Evolutionary conservation across 768 basidiomycete species (phyloP), one percentile per base, ranked within the genome.

Genomic region (Ramaria rubella): DNA sequence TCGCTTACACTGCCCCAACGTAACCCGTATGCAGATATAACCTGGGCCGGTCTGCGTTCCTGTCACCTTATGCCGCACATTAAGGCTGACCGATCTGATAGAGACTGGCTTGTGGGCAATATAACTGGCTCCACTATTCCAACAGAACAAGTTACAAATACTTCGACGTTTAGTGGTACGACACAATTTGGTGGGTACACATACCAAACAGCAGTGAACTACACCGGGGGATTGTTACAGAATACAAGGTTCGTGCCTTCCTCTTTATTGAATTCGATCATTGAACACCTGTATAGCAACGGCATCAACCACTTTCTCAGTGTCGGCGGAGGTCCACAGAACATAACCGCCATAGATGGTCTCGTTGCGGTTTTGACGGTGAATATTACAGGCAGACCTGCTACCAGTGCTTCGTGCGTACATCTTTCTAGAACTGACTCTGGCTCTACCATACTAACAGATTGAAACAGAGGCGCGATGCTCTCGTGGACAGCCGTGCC

Each of bases 21-120:
- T 23, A 21, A 27, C 11, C 24, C 4, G 42, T n/a, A 52, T 17
- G n/a, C 19, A 80, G 82, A 6, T 85, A 94, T 69, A 85, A 94
- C 65, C 73, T 86, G 29, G 92, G 85, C 12, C 85, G 83, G 82
- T 81, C 58, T 58, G 73, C 63, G 46, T n/a, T 17, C 31, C 42
- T 27, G 26, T 31, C 33, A 2, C 24, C 19, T 29, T 29, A 4
- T 55, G 27, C 17, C 5, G 4, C 15, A 2, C 2, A 21, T 21
- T 30, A 30, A 36, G n/a, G 26, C 49, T 55, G 14, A 65, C 36
- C 31, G 44, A 26, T 46, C 38, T 50, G 24, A 15, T 55, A 84
- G 93, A 24, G 92, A 96, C 66, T 87, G 81, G 76, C 71, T 95
- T n/a, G 73, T 94, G 24, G 90, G 87, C 21, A 93, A 93, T 65